Evolutionary conservation across 2,329 filamentous ascomycete genomes (phyloP), one percentile per base, ranked within the genome.

Genomic region (Celoporthe dispersa): DNA sequence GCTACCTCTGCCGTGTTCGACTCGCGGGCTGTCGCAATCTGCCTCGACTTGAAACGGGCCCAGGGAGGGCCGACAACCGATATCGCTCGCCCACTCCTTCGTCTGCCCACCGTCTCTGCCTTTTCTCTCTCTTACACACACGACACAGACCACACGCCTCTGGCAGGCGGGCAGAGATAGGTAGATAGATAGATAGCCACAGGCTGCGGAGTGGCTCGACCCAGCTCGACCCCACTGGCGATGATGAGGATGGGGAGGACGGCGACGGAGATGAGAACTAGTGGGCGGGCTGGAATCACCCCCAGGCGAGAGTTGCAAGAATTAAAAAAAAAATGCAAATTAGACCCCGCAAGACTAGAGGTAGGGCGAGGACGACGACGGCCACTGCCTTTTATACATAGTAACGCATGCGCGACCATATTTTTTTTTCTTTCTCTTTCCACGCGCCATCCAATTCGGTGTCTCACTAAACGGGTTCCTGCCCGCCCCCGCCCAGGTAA

Each of bases 11-110:
- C 25, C 5, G 53, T 57, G 9, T 28, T 57, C 25, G 28, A 57
- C 53, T 19, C 53, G 53, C 5, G 53, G 53, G 53, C 25, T 57
- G 53, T 57, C 53, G 53, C 53, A 57, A 57, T 31, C 53, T 57
- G 53, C 53, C 8, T 25, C 53, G 53, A 33, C 11, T 57, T 57
- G 53, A 57, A 57, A 57, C 53, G 53, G 1, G 3, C 7, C 44
- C 14, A 31, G 53, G 53, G 53, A 57, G 28, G 44, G 53, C 25
- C n/a, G 53, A 57, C 28, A 57, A 57, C 53, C 53, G 53, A 57
- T 31, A 57, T 57, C 53, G 53, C 53, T 57, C 25, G 53, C 53
- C 19, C 25, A 28, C 53, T 57, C 6, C 11, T 16, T 55, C 7
- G 51, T 55, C 1, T 19, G 44, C 3, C 25, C 51, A 5, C 25